Conservation (phyloP, 83 land plant genomes). For the Diphasiastrum complanatum region DNA sequence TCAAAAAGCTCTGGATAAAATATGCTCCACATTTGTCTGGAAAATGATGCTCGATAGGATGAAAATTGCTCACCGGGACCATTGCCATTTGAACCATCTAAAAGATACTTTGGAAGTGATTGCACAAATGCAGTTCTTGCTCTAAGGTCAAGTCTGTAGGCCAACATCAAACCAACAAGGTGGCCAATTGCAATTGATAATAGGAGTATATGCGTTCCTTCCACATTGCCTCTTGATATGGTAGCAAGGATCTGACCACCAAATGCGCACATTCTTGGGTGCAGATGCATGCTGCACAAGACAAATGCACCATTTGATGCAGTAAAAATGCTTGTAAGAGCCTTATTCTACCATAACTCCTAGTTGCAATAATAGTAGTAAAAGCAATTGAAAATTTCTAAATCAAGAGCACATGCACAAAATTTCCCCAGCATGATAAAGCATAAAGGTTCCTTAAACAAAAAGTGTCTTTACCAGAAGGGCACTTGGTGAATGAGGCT, state of each 20-base stretch:
- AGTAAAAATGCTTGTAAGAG: no score
- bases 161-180: conserved; percentile 11
- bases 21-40: conserved; percentile 11
- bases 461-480: conserved; percentile 18
- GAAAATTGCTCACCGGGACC: not conserved
- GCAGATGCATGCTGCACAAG: conserved; percentile 23
- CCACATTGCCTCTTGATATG: conserved; percentile 12
- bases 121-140: conserved; percentile 13
- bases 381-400: not conserved
- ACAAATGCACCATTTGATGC: no score
- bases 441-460: not conserved
- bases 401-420: not conserved
- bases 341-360: no score
- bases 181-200: conserved; percentile 13
- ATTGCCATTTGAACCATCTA: conserved; percentile 1
- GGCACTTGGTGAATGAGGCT: conserved; percentile 25
- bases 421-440: not conserved
- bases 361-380: no score
- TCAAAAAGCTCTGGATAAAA: conserved; percentile 4
- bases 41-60: not conserved
- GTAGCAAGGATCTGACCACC: conserved; percentile 11
- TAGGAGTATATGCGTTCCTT: conserved; percentile 1
- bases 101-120: conserved; percentile 7
- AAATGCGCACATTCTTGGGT: conserved; percentile 15
- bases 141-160: conserved; percentile 12